Base-by-base conservation (phyloP, 257 asterid species). In the Petunia secreta region DNA sequence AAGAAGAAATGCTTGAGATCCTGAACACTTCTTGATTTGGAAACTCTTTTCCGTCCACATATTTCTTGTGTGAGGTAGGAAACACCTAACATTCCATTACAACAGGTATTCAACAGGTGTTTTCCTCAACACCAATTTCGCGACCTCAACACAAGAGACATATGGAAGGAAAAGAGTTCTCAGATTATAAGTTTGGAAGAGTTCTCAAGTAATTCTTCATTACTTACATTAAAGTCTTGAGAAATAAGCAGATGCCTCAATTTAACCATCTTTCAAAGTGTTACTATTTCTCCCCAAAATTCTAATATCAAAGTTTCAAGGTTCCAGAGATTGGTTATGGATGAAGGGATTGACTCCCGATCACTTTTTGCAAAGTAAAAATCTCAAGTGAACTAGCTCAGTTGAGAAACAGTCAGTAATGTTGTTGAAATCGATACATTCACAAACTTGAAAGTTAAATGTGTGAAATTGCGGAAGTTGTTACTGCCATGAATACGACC, bases 361-460 rank as follows among this genome's bases (percentile, higher is more conserved):
- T 55, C 53, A 37, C 57, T 69, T 59, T 38, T 52, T 58, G 77
- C 48, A 25, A 81, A 78, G 40, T 25, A 80, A n/a, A 16, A 44
- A 76, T 10, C 84, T 80, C n/a, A 80, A 53, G 38, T 73, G 65
- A 40, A 80, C 58, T 11, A 80, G 41, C 4, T 59, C 64, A 6
- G 1, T 59, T 6, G 64, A 6, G 8, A 59, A 59, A 59, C 64
- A 59, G n/a, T 93, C 54, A 34, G 78, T 80, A 86, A 86, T 13
- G 63, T 4, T 3, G 4, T 53, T 10, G 14, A 54, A 54, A 11
- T 16, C 16, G 14, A 54, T 16, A 54, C 2, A 3, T 54, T 3
- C 4, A 54, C 25, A 54, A 54, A 54, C 16, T 54, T 54, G 15
- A 25, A 25, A 25, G 25, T 25, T 25, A 25, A 25, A 25, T 25